Base-by-base conservation (phyloP, 306 rosid genomes). In the Biancaea sappan region DNA sequence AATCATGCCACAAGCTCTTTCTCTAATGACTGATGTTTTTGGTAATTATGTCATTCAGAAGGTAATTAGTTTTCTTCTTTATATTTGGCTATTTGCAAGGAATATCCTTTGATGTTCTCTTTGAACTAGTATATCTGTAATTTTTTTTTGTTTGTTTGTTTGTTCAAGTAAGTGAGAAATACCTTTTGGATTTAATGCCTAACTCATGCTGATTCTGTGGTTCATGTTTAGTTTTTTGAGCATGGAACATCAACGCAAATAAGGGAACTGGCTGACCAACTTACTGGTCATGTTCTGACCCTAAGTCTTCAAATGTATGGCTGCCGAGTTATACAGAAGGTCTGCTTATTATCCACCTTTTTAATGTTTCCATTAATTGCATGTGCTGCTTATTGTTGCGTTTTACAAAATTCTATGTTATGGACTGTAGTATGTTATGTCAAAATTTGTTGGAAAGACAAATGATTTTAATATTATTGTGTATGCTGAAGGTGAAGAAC, bases 261-360 rank as follows among this genome's bases (percentile, higher is more conserved):
- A 81, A 91, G 97, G 83, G 98, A 94, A 77, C 68, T 94, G 81
- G 98, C 96, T 63, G 90, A 94, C 80, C 92, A 94, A 60, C 96
- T 94, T 76, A 80, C 89, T 11, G 85, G 85, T 57, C 94, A 94
- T 60, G 96, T 94, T 67, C 90, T 94, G 76, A 88, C 92, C 41
- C 88, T 91, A 47, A 85, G 97, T 88, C 98, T 94, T 81, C 98
- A 94, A 76, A 94, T 94, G 98, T 94, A 94, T 85, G 98, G 98
- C 66, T 94, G 98, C 77, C 91, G 98, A 24, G 98, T 94, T 80
- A 94, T 94, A 82, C 98, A 94, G 82, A 94, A 91, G 97, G 97
- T 94, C 78, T 46, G 75, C 25, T 38, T 15, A 24, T 62, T 76
- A 15, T 52, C 72, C 41, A 5, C 61, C 59, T 66, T 61, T 47